Conservation (phyloP, 2,329 filamentous ascomycete genomes). For the Venturia effusa region DNA sequence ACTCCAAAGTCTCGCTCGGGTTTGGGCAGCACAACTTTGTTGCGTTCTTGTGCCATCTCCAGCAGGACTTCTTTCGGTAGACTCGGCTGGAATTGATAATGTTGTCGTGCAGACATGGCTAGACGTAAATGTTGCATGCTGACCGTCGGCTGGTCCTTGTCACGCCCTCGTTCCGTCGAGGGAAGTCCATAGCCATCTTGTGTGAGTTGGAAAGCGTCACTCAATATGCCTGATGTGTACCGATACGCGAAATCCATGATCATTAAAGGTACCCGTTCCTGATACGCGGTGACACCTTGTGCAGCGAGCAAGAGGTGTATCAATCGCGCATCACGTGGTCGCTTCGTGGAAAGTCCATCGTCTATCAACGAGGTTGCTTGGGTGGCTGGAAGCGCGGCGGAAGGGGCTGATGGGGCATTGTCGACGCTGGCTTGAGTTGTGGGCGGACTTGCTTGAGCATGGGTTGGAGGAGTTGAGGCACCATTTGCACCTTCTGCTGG, state of each 20-base stretch:
- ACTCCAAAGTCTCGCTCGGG: slow-evolving; percentile 48
- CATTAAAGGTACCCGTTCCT: slow-evolving; percentile 70
- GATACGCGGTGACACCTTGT: slow-evolving; percentile 69
- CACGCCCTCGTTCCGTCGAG: neutral
- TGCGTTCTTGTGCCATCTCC: slow-evolving; percentile 61
- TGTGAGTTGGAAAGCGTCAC: slow-evolving; percentile 57
- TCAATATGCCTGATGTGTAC: slow-evolving; percentile 61
- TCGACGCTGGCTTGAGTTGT: slow-evolving; percentile 7
- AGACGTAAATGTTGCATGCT: slow-evolving; percentile 41
- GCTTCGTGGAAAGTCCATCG: slow-evolving; percentile 16
- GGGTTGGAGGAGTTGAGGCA: slow-evolving; percentile 27
- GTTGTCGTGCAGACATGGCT: slow-evolving; percentile 58
- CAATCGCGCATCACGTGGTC: slow-evolving; percentile 65
- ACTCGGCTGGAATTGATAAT: slow-evolving; percentile 53
- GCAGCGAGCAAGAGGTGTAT: slow-evolving; percentile 71
- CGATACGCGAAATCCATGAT: slow-evolving; percentile 82
- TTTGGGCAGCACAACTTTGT: slow-evolving; percentile 51
- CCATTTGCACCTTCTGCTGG: slow-evolving; percentile 25
- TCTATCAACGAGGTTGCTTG: slow-evolving; percentile 25
- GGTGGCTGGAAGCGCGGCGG: slow-evolving; percentile 18
- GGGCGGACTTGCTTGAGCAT: slow-evolving; percentile 18
- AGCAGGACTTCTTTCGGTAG: slow-evolving; percentile 61
- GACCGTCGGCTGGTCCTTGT: slow-evolving; percentile 4
- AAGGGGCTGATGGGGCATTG: slow-evolving; percentile 14
- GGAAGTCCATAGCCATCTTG: slow-evolving; percentile 52